These are phyloP conservation scores for Tremella mesenterica DNA, from an alignment of 768 basidiomycete species.

Conservation along the genomic window DNA sequence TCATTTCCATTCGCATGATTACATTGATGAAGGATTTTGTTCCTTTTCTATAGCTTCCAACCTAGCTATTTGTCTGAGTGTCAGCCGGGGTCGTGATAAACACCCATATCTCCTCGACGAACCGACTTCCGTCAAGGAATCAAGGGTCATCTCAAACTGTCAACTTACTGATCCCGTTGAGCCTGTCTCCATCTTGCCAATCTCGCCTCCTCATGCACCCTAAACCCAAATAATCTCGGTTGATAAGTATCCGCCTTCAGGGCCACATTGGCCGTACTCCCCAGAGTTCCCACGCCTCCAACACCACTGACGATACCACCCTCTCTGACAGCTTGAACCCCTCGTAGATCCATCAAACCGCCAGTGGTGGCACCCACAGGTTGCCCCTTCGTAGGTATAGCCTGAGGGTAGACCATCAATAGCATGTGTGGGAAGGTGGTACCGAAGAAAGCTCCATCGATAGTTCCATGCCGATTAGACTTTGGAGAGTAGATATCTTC, in stretches of 20 bases:
- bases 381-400: conserved; percentile 71
- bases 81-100: background rate
- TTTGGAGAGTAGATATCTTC: conserved; percentile 99
- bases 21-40: background rate
- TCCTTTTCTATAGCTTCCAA: background rate
- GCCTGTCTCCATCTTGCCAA: conserved; percentile 95
- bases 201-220: conserved; percentile 85
- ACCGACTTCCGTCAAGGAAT: too few relatives aligned
- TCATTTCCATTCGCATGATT: background rate
- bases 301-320: conserved; percentile 36
- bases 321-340: conserved; percentile 51
- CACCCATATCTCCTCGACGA: too few relatives aligned
- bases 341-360: background rate
- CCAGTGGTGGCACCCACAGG: conserved; percentile 15
- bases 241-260: conserved; percentile 84
- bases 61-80: background rate
- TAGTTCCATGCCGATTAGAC: conserved; percentile 88
- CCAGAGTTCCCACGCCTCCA: background rate
- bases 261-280: conserved; percentile 75
- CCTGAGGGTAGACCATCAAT: conserved; percentile 90
- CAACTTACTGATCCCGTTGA: conserved; percentile 66
- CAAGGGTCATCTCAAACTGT: too few relatives aligned
- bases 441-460: conserved; percentile 98
- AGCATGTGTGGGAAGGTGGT: conserved; percentile 95
- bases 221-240: conserved; percentile 94